These are phyloP conservation scores for Septoria petroselini DNA, from an alignment of 2,329 filamentous ascomycete genomes.

Conservation along the genomic window DNA sequence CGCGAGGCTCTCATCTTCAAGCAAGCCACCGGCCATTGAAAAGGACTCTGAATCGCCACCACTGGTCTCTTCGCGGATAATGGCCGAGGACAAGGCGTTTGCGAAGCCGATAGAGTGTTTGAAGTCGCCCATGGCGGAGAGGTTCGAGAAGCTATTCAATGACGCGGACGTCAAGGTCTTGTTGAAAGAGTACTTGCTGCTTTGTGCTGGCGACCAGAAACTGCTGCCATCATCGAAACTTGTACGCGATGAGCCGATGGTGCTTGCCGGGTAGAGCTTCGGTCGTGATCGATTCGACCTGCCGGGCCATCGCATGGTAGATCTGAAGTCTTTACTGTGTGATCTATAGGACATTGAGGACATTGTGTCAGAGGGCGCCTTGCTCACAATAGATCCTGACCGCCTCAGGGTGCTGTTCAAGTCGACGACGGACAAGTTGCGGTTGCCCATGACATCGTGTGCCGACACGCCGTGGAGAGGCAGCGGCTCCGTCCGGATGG, in stretches of 20 bases:
- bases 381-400: conserved; percentile 86
- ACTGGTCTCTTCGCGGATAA: conserved; percentile 79
- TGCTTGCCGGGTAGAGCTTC: conserved; percentile 70
- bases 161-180: conserved; percentile 90
- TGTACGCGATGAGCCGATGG: conserved; percentile 84
- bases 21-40: conserved; percentile 47
- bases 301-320: conserved; percentile 64
- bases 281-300: conserved; percentile 83
- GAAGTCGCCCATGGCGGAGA: conserved; percentile 63
- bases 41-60: conserved; percentile 41
- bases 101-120: conserved; percentile 97
- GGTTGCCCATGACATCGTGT: conserved; percentile 39
- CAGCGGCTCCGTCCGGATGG: conserved; percentile 81
- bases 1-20: conserved; percentile 90
- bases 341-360: conserved; percentile 60
- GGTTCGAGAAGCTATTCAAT: conserved; percentile 82
- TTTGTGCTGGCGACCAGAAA: conserved; percentile 84
- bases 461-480: conserved; percentile 74
- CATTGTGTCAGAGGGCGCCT: conserved; percentile 79
- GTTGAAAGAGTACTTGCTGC: conserved; percentile 88
- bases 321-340: conserved; percentile 62
- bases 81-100: conserved; percentile 92
- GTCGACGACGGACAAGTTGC: conserved; percentile 62
- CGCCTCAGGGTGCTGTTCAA: conserved; percentile 58
- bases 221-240: conserved; percentile 89